Evolutionary conservation across 495 filamentous ascomycete genomes (phyloP), one percentile per base, ranked within the genome.

Genomic region (Mycothermus thermophilus): DNA sequence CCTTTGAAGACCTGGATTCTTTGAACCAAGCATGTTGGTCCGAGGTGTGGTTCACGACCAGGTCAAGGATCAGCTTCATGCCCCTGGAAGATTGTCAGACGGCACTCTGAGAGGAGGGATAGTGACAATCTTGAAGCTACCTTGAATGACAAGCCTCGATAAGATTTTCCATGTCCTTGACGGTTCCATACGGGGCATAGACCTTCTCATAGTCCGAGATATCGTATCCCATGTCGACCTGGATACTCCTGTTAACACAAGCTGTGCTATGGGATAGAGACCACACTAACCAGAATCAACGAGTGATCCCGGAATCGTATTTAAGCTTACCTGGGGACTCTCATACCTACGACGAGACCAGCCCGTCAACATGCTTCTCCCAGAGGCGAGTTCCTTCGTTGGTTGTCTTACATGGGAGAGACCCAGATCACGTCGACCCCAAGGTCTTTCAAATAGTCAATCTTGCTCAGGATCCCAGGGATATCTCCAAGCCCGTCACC

Each of bases 1-100:
- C 59, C 41, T 63, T 75, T 13, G 69, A 74, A 12, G 64, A 68
- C 29, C 72, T 61, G 5, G 77, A 78, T 34, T 81, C 66, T 42
- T 71, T 60, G 55, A 86, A 86, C 80, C 81, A 85, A 19, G 66
- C 64, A 44, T 83, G 77, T 57, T 83, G 66, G 38, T 81, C 72
- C n/a, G 70, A 77, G n/a, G 77, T 83, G 52, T 85, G 81, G 44
- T 86, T 85, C 24, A 83, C 70, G 0, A 85, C 80, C 15, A 84
- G 53, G 50, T 85, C 80, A 51, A 85, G 70, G 10, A 84, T 61
- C 18, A 84, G 49, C 47, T 72, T 79, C 75, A 85, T 80, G 3
- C 64, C 75, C 8, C 75, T 60, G 8, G 54, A 2, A 35, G 36
- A 73, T 62, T 56, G 24, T 41, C 13, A 42, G 32, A 11, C 8